Percentiles rank a stretch among this genome's conserved stretches.
phyloP scores from a whole-genome alignment of 768 basidiomycete species.

The Lentinula lateritia region DNA sequence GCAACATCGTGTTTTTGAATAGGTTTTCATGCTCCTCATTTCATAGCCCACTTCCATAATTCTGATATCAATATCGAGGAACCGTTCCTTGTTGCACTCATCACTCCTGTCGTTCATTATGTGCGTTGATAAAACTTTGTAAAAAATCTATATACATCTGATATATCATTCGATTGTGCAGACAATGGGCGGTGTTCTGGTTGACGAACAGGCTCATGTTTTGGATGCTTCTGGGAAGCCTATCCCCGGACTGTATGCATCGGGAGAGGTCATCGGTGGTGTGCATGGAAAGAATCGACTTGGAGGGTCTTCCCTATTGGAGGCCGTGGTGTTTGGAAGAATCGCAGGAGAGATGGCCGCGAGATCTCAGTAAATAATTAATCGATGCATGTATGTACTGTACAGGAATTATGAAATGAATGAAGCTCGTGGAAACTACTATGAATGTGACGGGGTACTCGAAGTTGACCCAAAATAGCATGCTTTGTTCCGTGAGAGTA shows the following conservation, averaged over 20 bases:
- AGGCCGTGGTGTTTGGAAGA: slow-evolving; percentile 24
- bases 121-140: slow-evolving; percentile 8
- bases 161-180: not conserved
- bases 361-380: not conserved
- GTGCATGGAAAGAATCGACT: slow-evolving; percentile 22
- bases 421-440: not conserved
- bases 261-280: slow-evolving; percentile 23
- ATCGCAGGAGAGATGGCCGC: slow-evolving; percentile 18
- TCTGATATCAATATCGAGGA: slow-evolving; percentile 10
- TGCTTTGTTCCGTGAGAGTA: not conserved
- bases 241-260: slow-evolving; percentile 19
- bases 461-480: not conserved
- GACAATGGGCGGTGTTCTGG: slow-evolving; percentile 22
- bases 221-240: slow-evolving; percentile 10
- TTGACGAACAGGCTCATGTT: slow-evolving; percentile 17
- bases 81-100: slow-evolving; percentile 16
- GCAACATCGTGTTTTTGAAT: not conserved
- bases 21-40: not conserved
- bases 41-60: slow-evolving; percentile 9
- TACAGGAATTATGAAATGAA: not conserved
- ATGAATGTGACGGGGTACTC: no score
- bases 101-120: slow-evolving; percentile 23
- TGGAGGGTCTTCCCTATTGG: slow-evolving; percentile 21
- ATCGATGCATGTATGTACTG: not conserved
- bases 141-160: not conserved